Conservation (phyloP, 208 protist genomes). For the Leishmania amazonensis region DNA sequence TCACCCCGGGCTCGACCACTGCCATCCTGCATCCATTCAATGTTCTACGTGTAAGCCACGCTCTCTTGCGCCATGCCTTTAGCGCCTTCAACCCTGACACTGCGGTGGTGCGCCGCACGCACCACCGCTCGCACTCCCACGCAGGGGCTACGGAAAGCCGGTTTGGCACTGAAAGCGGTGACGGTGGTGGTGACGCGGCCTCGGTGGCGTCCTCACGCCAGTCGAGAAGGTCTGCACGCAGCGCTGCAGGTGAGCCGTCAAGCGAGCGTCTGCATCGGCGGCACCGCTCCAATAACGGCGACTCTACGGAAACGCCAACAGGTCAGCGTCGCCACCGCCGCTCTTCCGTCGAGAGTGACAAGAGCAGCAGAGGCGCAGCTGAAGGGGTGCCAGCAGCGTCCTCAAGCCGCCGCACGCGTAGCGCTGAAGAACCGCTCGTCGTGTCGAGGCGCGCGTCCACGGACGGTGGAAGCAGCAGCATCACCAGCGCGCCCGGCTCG, state of each 20-base stretch:
- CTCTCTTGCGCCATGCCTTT: slow-evolving; percentile 45
- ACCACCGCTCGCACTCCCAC: slow-evolving; percentile 23
- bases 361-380: slow-evolving; percentile 3
- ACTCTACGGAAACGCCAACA: not conserved
- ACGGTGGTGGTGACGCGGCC: slow-evolving; percentile 12
- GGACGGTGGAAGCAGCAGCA: not conserved
- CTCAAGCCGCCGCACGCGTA: slow-evolving; percentile 25
- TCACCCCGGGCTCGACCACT: slow-evolving; percentile 28
- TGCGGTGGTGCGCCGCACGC: slow-evolving; percentile 48
- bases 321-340: slow-evolving; percentile 11
- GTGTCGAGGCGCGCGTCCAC: slow-evolving; percentile 9
- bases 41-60: slow-evolving; percentile 35
- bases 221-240: slow-evolving; percentile 15
- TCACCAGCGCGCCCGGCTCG: not conserved
- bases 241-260: not conserved
- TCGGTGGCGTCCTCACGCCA: slow-evolving; percentile 30
- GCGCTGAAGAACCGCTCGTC: slow-evolving; percentile 29
- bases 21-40: slow-evolving; percentile 66
- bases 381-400: not conserved
- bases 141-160: slow-evolving; percentile 3
- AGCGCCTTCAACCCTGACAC: slow-evolving; percentile 63
- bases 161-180: not conserved
- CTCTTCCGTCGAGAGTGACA: slow-evolving; percentile 17
- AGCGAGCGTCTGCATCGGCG: slow-evolving; percentile 8
- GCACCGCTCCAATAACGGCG: slow-evolving; percentile 17